Evolutionary conservation across 257 asterid genomes (phyloP), one percentile per base, ranked within the genome.

Genomic region (Paraleonurus japonicus): DNA sequence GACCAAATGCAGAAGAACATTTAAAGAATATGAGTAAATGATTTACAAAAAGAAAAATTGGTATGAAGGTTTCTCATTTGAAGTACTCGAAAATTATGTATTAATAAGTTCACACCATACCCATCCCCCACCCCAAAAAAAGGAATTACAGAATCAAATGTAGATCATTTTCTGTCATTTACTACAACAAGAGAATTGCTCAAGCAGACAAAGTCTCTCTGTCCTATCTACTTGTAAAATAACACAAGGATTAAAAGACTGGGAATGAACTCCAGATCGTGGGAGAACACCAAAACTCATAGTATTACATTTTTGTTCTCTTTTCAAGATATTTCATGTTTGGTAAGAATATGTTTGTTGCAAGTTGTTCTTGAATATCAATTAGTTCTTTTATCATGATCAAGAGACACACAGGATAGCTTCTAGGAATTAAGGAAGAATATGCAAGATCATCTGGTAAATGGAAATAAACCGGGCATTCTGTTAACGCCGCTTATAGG

Each of bases 101-200:
- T n/a, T n/a, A n/a, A n/a, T n/a, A n/a, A n/a, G n/a, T n/a, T n/a
- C n/a, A n/a, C 19, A 43, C 16, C 0, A 11, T 11, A 11, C 12
- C 1, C 51, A 43, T 1, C 5, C 5, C 17, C 6, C 7, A 0
- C 17, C 19, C 17, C 17, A 4, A 19, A 6, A 50, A 50, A n/a
- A 50, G 12, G 12, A 19, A n/a, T 50, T 16, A 50, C 11, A 50
- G 12, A 50, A 50, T 50, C 26, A 50, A 5, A 50, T n/a, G 24
- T 50, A 50, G 9, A 30, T 55, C 12, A 11, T 30, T 41, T 78
- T 47, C 48, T 22, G 11, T 27, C 26, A 5, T 45, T 16, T 53
- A 61, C 68, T n/a, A 57, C 27, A 69, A 23, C 20, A 27, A n/a
- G 61, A 73, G 35, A 60, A 59, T 32, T 33, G 20, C 4, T 45